Evolutionary conservation across 495 filamentous ascomycete genomes (phyloP).

Genomic region (Tuber indicum): DNA sequence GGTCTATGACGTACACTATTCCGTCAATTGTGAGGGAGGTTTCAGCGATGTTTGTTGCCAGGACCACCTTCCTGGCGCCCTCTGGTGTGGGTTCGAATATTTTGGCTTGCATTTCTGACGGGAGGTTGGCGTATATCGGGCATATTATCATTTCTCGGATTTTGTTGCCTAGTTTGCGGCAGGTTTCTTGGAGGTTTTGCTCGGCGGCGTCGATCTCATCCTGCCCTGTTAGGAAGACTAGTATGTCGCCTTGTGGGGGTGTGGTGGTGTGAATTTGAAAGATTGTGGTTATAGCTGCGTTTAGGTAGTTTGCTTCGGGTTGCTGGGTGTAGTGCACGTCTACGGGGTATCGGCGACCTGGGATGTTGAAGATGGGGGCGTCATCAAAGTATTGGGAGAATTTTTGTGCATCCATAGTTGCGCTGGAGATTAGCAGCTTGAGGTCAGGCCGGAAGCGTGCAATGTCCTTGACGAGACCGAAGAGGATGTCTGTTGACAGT

Average conservation of each 20-base stretch:
- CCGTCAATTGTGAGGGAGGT: constrained; percentile 84
- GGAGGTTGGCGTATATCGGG: constrained; percentile 84
- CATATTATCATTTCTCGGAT: constrained; percentile 81
- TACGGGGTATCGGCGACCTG: constrained; percentile 81
- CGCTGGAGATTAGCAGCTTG: constrained; percentile 87
- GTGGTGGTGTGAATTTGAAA: constrained; percentile 88
- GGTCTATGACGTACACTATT: constrained; percentile 87
- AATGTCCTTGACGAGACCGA: constrained; percentile 88
- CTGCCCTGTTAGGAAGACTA: constrained; percentile 85
- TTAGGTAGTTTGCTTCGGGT: constrained; percentile 91
- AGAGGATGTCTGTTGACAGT: constrained; percentile 81
- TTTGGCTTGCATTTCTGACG: constrained; percentile 75
- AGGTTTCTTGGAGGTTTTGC: constrained; percentile 70
- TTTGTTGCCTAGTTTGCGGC: constrained; percentile 70
- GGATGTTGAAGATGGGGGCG: constrained; percentile 92
- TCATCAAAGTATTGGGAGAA: constrained; percentile 91
- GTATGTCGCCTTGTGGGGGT: constrained; percentile 72
- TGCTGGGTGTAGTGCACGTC: constrained; percentile 88
- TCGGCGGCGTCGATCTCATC: constrained; percentile 86
- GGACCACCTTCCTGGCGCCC: constrained; percentile 72
- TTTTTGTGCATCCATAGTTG: constrained; percentile 91
- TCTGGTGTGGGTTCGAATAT: constrained; percentile 86
- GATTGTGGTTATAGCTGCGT: constrained; percentile 83
- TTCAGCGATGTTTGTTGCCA: constrained; percentile 88
- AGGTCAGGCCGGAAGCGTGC: constrained; percentile 77